Evolutionary conservation across 352 stramenopile genomes (phyloP).

Genomic region (Phytophthora foliorum): DNA sequence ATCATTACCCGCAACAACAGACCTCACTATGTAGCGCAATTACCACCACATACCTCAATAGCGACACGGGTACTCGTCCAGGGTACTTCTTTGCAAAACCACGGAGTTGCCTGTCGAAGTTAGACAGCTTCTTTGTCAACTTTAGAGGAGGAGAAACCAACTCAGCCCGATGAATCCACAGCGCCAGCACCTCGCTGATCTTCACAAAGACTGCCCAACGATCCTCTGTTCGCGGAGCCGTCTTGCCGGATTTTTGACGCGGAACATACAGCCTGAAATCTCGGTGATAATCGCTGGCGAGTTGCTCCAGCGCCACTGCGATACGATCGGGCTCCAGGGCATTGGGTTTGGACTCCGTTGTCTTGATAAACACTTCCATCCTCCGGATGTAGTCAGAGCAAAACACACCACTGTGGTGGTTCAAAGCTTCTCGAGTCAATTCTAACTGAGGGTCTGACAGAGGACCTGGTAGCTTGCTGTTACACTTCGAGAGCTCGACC

Average conservation of each 20-base stretch:
- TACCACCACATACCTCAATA: conserved; percentile 6
- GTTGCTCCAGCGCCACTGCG: conserved; percentile 1
- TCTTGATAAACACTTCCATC: conserved; percentile 8
- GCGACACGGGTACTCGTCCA: conserved; percentile 1
- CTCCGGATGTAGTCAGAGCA: background rate
- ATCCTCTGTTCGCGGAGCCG: conserved; percentile 7
- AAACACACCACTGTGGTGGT: background rate
- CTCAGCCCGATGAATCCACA: conserved; percentile 6
- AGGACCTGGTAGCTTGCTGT: background rate
- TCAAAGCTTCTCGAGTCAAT: background rate
- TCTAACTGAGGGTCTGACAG: conserved; percentile 12
- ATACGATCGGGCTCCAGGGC: conserved; percentile 5
- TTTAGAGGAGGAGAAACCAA: background rate
- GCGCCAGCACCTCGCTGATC: conserved; percentile 9
- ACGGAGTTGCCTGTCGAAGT: conserved; percentile 14
- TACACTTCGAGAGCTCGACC: background rate
- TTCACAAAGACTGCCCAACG: conserved; percentile 4
- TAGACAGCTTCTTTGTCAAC: background rate
- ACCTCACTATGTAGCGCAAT: background rate
- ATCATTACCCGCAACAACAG: background rate
- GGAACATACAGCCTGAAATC: conserved; percentile 9
- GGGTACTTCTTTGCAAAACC: conserved; percentile 8
- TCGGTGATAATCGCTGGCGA: conserved; percentile 5
- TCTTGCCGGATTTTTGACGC: conserved; percentile 12
- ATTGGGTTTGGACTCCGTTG: background rate